Percentiles rank a stretch among this genome's conserved stretches.
These are phyloP conservation scores for Amphichorda felina DNA, from an alignment of 2,329 filamentous ascomycete species.

Conservation along the genomic window DNA sequence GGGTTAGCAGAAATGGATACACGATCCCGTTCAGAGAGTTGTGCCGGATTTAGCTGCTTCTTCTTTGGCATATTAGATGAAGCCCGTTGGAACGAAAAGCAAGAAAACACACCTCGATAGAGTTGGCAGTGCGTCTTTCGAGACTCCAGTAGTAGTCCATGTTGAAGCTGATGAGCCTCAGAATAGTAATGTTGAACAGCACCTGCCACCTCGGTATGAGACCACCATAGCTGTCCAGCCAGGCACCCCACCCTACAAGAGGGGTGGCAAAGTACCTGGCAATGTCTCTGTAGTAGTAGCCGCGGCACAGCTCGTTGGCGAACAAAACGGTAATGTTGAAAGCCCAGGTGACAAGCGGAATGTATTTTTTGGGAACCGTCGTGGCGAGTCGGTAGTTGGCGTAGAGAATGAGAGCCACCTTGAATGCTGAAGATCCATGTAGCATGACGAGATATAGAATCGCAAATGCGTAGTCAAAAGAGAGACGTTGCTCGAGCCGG, in stretches of 20 bases:
- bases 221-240: constrained; percentile 70
- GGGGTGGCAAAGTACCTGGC: constrained; percentile 35
- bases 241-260: constrained; percentile 50
- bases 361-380: constrained; percentile 52
- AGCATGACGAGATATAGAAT: constrained; percentile 65
- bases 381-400: constrained; percentile 75
- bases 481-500: constrained; percentile 56
- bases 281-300: constrained; percentile 61
- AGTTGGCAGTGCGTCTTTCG: constrained; percentile 48
- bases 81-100: not conserved
- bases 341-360: constrained; percentile 72
- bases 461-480: constrained; percentile 77
- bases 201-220: constrained; percentile 90
- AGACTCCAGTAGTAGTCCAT: constrained; percentile 92
- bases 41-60: constrained; percentile 84
- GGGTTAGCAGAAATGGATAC: constrained; percentile 62
- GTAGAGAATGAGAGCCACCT: constrained; percentile 69
- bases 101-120: constrained; percentile 61
- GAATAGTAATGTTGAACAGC: constrained; percentile 91
- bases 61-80: constrained; percentile 76
- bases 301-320: constrained; percentile 72
- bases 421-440: constrained; percentile 76
- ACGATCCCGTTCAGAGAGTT: constrained; percentile 81
- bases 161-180: constrained; percentile 93
- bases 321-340: constrained; percentile 85